Base-by-base conservation (phyloP, 306 rosid genomes). In the Vicia sativa region DNA sequence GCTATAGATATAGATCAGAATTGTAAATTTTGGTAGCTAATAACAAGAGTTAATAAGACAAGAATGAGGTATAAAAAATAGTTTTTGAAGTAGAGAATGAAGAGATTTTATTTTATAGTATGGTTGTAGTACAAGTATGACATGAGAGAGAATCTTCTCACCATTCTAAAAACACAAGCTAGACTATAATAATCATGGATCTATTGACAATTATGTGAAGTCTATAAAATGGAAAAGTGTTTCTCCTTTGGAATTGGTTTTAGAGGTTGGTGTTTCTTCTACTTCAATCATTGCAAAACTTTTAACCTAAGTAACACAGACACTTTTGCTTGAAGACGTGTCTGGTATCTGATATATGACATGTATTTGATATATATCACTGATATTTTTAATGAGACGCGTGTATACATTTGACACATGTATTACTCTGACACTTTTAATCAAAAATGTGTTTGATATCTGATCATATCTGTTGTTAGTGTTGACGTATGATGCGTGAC, bases 91-190 rank as follows among this genome's bases (percentile, higher is more conserved):
- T 37, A 65, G 15, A 52, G 69, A 44, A 53, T 68, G 53, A 70
- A 65, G 68, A 70, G 64, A 62, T 50, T 62, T 52, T 74, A 50
- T 9, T 14, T 11, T 21, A 13, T 25, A 70, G 29, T 64, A 6
- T 26, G 62, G 72, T 71, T 34, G 38, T 31, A 66, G 77, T 49
- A 78, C 80, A 75, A 83, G 58, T 67, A 65, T 63, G 79, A 50
- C 64, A 41, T 46, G 38, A 76, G 67, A 62, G 78, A 84, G 83
- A 78, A 78, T 70, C 74, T 77, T 79, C 78, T 82, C 77, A 74
- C 79, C 77, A 49, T 60, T 82, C 91, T 62, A 78, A 66, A 60
- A 52, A 38, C 63, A 54, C 71, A 69, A 78, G 67, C 21, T 69
- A 68, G 28, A 29, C 0, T 45, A 65, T 62, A 18, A 73, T 73